Conservation (phyloP, 2,329 filamentous ascomycete species). For the Colletotrichum euphorbiae region DNA sequence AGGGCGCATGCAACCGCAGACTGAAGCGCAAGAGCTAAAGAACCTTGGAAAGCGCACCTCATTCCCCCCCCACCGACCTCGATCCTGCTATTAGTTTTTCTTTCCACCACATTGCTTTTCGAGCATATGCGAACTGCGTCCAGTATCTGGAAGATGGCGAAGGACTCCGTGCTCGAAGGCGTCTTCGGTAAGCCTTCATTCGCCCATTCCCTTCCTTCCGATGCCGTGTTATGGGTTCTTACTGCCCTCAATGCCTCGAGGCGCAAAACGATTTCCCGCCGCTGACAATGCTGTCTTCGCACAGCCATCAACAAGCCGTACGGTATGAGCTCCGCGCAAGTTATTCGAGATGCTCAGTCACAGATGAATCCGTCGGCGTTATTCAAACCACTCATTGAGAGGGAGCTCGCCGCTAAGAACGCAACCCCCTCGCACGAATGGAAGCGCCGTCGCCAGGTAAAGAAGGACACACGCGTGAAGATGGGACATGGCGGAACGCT, state of each 20-base stretch:
- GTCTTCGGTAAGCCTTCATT: constrained; percentile 63
- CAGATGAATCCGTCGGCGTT: constrained; percentile 84
- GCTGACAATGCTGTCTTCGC: constrained; percentile 13
- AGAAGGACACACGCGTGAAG: constrained; percentile 79
- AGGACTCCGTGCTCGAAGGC: constrained; percentile 65
- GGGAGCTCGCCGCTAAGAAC: constrained; percentile 67
- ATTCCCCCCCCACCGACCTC: constrained; percentile 3
- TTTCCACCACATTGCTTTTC: not conserved
- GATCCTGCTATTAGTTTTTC: constrained; percentile 5
- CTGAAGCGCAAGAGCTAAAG: constrained; percentile 36
- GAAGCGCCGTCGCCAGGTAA: constrained; percentile 67
- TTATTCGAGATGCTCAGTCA: constrained; percentile 87
- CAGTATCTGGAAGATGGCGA: constrained; percentile 62
- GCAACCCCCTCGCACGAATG: constrained; percentile 70
- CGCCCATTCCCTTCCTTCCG: not conserved
- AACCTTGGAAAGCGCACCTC: constrained; percentile 5
- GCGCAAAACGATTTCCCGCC: constrained; percentile 7
- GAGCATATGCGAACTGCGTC: constrained; percentile 48
- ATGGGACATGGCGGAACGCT: constrained; percentile 96
- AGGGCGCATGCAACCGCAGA: constrained; percentile 30
- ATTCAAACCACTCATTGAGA: constrained; percentile 82
- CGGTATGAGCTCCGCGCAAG: constrained; percentile 87
- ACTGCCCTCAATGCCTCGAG: not conserved
- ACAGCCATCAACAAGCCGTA: constrained; percentile 93
- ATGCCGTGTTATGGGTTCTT: constrained; percentile 24